phyloP scores from a whole-genome alignment of 2,329 filamentous ascomycete species.

The Pyricularia sp. region DNA sequence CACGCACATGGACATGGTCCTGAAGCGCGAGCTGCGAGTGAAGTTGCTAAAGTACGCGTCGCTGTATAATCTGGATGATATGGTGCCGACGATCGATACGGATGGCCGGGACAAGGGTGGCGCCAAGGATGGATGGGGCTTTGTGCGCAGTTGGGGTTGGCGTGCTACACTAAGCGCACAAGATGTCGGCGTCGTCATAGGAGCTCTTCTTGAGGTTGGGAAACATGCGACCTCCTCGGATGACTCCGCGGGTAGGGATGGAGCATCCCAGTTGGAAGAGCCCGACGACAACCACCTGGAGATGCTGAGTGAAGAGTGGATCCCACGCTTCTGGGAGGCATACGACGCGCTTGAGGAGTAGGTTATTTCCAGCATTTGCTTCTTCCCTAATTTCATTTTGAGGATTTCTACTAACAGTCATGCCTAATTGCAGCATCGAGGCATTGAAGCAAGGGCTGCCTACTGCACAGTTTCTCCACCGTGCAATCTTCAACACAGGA shows the following conservation, averaged over 20 bases:
- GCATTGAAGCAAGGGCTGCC: constrained; percentile 67
- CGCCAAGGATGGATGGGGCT: constrained; percentile 89
- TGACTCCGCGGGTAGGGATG: constrained; percentile 15
- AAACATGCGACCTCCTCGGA: constrained; percentile 36
- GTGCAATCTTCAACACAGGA: constrained; percentile 87
- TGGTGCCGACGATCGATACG: constrained; percentile 72
- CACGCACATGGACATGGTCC: constrained; percentile 95
- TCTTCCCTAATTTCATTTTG: constrained; percentile 12
- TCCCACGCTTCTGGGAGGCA: constrained; percentile 60
- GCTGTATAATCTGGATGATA: constrained; percentile 85
- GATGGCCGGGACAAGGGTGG: constrained; percentile 60
- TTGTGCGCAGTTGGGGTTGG: constrained; percentile 97
- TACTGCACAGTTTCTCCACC: constrained; percentile 80
- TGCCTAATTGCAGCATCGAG: constrained; percentile 56
- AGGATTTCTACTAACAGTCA: constrained; percentile 23
- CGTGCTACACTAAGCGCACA: constrained; percentile 86
- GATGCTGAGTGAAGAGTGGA: constrained; percentile 53
- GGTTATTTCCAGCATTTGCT: constrained; percentile 16
- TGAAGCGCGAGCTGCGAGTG: constrained; percentile 72
- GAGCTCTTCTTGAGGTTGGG: constrained; percentile 87
- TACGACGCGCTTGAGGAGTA: constrained; percentile 65
- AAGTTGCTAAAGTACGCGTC: constrained; percentile 87
- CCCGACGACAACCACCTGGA: constrained; percentile 38
- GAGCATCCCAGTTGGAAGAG: constrained; percentile 30
- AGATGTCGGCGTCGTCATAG: constrained; percentile 87